Conservation (phyloP, 2,329 filamentous ascomycete species). For the Bipolaris oryzae region DNA sequence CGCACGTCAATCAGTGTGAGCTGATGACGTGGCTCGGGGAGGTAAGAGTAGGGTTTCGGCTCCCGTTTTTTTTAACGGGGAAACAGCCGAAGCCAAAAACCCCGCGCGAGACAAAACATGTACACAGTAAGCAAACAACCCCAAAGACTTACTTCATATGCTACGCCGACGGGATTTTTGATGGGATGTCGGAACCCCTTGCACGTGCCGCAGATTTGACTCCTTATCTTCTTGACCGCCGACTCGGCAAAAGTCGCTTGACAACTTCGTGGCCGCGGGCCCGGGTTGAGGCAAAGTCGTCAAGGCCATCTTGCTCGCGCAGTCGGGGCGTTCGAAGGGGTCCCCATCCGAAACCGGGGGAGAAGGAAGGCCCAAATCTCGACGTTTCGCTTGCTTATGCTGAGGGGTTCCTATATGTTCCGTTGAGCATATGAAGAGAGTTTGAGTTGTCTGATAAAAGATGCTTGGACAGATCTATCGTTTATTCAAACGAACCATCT, state of each 20-base stretch:
- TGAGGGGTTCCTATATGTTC: background rate
- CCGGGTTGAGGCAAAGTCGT: background rate
- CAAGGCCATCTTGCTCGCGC: background rate
- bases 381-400: constrained; percentile 3
- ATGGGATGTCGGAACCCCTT: background rate
- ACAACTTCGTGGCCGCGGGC: background rate
- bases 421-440: background rate
- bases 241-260: background rate
- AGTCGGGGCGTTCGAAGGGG: background rate
- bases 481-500: constrained; percentile 17
- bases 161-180: background rate
- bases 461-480: background rate
- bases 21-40: constrained; percentile 8
- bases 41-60: constrained; percentile 10
- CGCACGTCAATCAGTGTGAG: constrained; percentile 3
- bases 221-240: background rate
- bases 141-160: background rate
- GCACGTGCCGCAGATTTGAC: constrained; percentile 1
- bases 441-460: background rate
- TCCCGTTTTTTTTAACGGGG: constrained; percentile 9
- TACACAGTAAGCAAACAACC: constrained; percentile 2
- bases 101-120: constrained; percentile 3
- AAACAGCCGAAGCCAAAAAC: constrained; percentile 13
- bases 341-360: background rate
- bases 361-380: background rate